Evolutionary conservation across 2,329 filamentous ascomycete genomes (phyloP), one percentile per base, ranked within the genome.

Genomic region (Chaetomiaceae sp.): DNA sequence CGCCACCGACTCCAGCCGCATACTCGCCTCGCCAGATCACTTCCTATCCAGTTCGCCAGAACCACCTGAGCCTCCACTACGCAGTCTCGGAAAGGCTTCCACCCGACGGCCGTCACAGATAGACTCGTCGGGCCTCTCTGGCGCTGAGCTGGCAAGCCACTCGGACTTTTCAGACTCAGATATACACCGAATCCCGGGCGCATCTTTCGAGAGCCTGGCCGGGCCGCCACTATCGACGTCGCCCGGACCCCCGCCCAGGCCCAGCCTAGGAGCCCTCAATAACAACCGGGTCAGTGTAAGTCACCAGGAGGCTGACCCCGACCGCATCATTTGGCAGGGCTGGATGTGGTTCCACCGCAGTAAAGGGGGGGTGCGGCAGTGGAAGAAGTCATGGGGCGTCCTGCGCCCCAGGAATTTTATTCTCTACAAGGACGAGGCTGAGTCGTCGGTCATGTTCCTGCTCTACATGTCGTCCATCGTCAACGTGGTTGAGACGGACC

Each of bases 371-470:
- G 77, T 99, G 50, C 84, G 87, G 42, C 88, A 95, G 65, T 99
- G 94, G 94, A 96, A 96, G 75, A 86, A 90, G 62, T 79, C 90
- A 54, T 97, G 94, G 94, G 87, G 87, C 11, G 94, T 97, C 0
- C 78, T 99, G 47, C 87, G 94, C 29, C 86, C 89, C 1, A 85
- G 87, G 47, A 90, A 88, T 58, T 75, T 99, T 29, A 87, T 90
- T 14, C 80, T 97, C 23, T 99, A 99, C 77, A 96, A 96, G 70
- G 87, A 95, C 65, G 89, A 95, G 58, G 77, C 84, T 58, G 94
- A 99, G 71, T 97, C 97, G 69, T 86, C 87, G 11, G 89, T 91
- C 0, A 78, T 87, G 57, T 85, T 90, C 62, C 87, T 99, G 62
- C 75, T 96, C 30, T 83, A 87, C 4, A 82, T 97, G 62, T 76